These are phyloP conservation scores for Chrysosporium keratinophilum DNA, from an alignment of 2,329 filamentous ascomycete genomes.

Conservation along the genomic window DNA sequence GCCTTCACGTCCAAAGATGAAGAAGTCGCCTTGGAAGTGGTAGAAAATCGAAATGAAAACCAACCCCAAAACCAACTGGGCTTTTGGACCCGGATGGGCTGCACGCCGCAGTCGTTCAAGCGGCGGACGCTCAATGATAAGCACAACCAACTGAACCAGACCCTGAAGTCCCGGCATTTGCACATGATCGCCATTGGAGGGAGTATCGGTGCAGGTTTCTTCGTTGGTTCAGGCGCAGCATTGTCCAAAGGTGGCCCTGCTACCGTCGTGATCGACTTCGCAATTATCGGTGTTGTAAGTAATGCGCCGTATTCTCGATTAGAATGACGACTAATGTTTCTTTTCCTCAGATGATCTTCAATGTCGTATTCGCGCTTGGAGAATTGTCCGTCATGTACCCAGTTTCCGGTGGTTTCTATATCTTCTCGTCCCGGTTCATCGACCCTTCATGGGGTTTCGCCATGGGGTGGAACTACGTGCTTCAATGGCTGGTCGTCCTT, in stretches of 20 bases:
- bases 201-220: slow-evolving; percentile 27
- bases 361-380: slow-evolving; percentile 50
- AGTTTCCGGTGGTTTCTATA: slow-evolving; percentile 53
- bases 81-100: slow-evolving; percentile 32
- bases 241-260: slow-evolving; percentile 32
- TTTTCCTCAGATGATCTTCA: slow-evolving; percentile 42
- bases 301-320: not conserved
- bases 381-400: slow-evolving; percentile 54
- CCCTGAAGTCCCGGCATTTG: slow-evolving; percentile 28
- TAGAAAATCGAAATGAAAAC: not conserved
- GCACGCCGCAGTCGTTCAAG: slow-evolving; percentile 32
- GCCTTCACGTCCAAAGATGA: slow-evolving; percentile 9
- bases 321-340: not conserved
- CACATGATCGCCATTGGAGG: slow-evolving; percentile 33
- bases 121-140: slow-evolving; percentile 19
- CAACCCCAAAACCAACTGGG: slow-evolving; percentile 13
- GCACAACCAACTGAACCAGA: slow-evolving; percentile 22
- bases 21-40: slow-evolving; percentile 2
- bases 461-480: slow-evolving; percentile 51
- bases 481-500: slow-evolving; percentile 73
- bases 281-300: slow-evolving; percentile 40
- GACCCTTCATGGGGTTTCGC: slow-evolving; percentile 47
- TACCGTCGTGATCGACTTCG: slow-evolving; percentile 36
- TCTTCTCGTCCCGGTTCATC: slow-evolving; percentile 50
- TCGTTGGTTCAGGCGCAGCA: slow-evolving; percentile 32